Percentiles rank a stretch among this genome's conserved stretches.
Evolutionary conservation across 1,284 basidiomycete genomes (phyloP).

Genomic region (Tetrapyrgos nigripes): DNA sequence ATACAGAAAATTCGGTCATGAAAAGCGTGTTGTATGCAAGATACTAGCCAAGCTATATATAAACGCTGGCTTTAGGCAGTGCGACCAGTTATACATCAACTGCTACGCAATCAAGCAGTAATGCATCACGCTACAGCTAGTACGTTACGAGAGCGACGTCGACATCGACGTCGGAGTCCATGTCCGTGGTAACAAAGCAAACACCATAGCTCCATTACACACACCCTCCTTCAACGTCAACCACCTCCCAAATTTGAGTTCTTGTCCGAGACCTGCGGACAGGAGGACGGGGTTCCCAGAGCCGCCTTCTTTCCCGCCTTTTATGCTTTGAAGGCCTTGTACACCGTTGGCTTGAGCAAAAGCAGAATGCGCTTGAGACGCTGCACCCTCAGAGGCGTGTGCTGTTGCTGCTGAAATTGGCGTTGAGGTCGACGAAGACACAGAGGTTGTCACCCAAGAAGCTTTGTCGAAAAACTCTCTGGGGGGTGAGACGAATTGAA

Average conservation of each 20-base stretch:
- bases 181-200: conserved; percentile 53
- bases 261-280: conserved; percentile 85
- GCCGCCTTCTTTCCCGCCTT: conserved; percentile 21
- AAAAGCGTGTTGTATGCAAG: no score
- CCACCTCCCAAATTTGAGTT: conserved; percentile 92
- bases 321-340: no score
- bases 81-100: no score
- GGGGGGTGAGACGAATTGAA: conserved; percentile 79
- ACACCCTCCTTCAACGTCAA: conserved; percentile 74
- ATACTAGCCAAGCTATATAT: no score
- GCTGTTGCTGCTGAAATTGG: conserved; percentile 13
- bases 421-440: not conserved
- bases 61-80: no score
- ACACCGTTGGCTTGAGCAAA: no score
- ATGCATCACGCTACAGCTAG: no score
- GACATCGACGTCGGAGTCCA: conserved; percentile 11
- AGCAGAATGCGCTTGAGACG: conserved; percentile 12
- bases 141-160: no score
- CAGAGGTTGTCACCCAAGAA: conserved; percentile 42
- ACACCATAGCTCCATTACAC: conserved; percentile 77
- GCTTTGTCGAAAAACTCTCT: conserved; percentile 52
- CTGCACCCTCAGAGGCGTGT: not conserved
- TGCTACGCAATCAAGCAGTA: no score
- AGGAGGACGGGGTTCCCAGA: conserved; percentile 60
- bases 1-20: no score